phyloP scores from a whole-genome alignment of 805 yeast species.

The Sporopachydermia quercuum region DNA sequence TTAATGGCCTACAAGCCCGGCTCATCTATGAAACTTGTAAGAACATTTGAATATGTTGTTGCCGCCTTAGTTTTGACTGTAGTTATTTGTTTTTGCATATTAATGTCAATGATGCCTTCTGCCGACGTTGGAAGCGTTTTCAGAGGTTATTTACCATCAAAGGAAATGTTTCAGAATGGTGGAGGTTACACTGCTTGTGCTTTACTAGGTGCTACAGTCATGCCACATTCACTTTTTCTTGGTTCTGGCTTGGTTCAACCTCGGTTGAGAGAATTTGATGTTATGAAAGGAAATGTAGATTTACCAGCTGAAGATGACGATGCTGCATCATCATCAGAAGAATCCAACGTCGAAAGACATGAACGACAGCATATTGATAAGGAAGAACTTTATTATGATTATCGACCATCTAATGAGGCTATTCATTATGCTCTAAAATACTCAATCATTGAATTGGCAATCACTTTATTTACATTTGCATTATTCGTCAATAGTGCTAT shows the following conservation, averaged over 20 bases:
- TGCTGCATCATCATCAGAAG: conserved; percentile 7
- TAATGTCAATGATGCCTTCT: conserved; percentile 51
- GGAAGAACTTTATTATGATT: conserved; percentile 29
- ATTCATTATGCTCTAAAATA: conserved; percentile 57
- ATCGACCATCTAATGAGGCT: conserved; percentile 61
- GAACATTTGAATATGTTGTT: conserved; percentile 74
- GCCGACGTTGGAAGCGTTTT: conserved; percentile 43
- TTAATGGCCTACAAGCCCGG: conserved; percentile 78
- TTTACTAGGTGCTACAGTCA: conserved; percentile 83
- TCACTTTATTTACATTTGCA: conserved; percentile 68
- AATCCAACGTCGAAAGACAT: conserved; percentile 3
- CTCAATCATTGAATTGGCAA: conserved; percentile 54
- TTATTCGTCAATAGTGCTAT: conserved; percentile 78
- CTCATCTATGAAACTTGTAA: conserved; percentile 62
- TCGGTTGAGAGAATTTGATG: conserved; percentile 65
- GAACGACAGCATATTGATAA: conserved; percentile 11
- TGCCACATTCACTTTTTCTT: conserved; percentile 84
- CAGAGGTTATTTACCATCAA: conserved; percentile 49
- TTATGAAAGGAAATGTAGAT: conserved; percentile 43
- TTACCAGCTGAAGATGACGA: neutral
- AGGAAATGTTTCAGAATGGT: conserved; percentile 33
- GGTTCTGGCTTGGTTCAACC: conserved; percentile 88
- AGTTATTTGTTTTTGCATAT: conserved; percentile 72
- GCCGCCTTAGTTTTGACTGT: conserved; percentile 66
- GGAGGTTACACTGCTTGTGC: conserved; percentile 76